A percentile compares a stretch with the other conserved stretches of the same genome.
These are phyloP conservation scores for Sporothrix brunneoviolacea DNA, from an alignment of 2,329 filamentous ascomycete genomes.

Conservation along the genomic window DNA sequence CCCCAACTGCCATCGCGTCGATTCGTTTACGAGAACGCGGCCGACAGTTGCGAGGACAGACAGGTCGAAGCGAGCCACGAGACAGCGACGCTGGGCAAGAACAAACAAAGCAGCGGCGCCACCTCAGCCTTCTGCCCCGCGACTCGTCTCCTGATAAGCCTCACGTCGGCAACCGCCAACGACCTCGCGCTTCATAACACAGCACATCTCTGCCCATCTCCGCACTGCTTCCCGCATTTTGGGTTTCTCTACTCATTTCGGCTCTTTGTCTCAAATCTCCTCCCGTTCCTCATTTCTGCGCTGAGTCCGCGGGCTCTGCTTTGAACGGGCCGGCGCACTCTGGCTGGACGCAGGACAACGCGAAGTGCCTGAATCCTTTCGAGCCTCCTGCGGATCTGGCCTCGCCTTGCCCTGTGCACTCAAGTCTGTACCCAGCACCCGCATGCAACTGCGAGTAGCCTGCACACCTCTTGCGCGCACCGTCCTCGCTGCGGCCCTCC, in stretches of 20 bases:
- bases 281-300: too few species aligned
- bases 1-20: too few species aligned
- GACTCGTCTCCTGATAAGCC: conserved; percentile 6
- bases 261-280: not conserved
- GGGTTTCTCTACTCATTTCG: not conserved
- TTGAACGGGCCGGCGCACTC: too few species aligned
- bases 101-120: conserved; percentile 1
- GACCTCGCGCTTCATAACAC: too few species aligned
- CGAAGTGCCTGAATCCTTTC: conserved; percentile 1
- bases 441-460: not conserved
- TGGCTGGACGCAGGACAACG: not conserved
- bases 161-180: too few species aligned
- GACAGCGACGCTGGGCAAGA: not conserved
- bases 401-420: not conserved
- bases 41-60: not conserved
- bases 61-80: not conserved
- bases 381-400: not conserved
- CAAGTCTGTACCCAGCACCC: not conserved
- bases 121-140: conserved; percentile 7
- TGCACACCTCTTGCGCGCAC: not conserved
- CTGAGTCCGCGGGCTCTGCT: too few species aligned
- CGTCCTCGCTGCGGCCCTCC: not conserved
- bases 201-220: too few species aligned
- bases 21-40: too few species aligned
- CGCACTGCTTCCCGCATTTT: not conserved